A percentile compares a stretch with the other conserved stretches of the same genome.
Evolutionary conservation across 352 stramenopile species (phyloP).

Genomic region (Phytophthora boehmeriae): DNA sequence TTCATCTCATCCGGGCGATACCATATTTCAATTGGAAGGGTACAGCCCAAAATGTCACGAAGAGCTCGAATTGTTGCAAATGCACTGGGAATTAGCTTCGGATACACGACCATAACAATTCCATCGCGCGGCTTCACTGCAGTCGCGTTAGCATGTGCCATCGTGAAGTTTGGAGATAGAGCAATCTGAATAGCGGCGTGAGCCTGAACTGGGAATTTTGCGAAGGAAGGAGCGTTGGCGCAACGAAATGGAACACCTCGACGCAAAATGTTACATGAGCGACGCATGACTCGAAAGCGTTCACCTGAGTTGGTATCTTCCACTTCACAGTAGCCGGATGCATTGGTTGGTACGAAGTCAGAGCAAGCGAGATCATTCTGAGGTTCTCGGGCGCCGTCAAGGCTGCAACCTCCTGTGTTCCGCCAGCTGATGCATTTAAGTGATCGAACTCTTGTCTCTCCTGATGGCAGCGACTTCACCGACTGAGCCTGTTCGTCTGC

Average conservation of each 20-base stretch:
- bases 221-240: slow-evolving; percentile 44
- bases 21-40: slow-evolving; percentile 67
- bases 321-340: slow-evolving; percentile 30
- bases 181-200: slow-evolving; percentile 8
- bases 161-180: neutral
- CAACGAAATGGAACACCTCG: slow-evolving; percentile 43
- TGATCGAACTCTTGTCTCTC: slow-evolving; percentile 8
- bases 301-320: slow-evolving; percentile 27
- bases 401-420: slow-evolving; percentile 15
- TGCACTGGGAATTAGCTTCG: slow-evolving; percentile 42
- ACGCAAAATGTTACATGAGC: slow-evolving; percentile 30
- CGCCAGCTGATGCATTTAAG: slow-evolving; percentile 29
- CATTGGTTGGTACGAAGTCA: slow-evolving; percentile 26
- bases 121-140: slow-evolving; percentile 19
- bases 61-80: slow-evolving; percentile 35
- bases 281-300: slow-evolving; percentile 39
- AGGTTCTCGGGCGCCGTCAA: slow-evolving; percentile 20
- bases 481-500: slow-evolving; percentile 27
- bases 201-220: slow-evolving; percentile 35
- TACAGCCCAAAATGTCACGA: slow-evolving; percentile 31
- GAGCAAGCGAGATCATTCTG: slow-evolving; percentile 19
- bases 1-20: slow-evolving; percentile 45
- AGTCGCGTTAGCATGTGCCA: neutral
- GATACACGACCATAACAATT: slow-evolving; percentile 65
- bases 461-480: slow-evolving; percentile 30